Evolutionary conservation across 495 filamentous ascomycete genomes (phyloP).

Genomic region (Aspergillus funiculosus): DNA sequence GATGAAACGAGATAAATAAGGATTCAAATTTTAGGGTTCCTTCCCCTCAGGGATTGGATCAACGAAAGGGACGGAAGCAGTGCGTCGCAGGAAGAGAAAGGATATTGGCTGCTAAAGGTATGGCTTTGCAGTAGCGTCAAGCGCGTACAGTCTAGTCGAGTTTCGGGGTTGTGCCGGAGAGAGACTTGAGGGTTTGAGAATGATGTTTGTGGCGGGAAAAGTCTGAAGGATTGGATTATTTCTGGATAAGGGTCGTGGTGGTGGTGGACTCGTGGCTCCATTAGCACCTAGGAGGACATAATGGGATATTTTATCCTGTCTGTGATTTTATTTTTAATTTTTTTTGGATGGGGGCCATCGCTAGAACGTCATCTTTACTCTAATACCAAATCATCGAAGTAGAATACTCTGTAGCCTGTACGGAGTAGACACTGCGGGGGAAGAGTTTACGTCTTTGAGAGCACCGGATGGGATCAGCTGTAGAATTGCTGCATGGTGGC

Average conservation of each 20-base stretch:
- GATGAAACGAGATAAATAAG: neutral
- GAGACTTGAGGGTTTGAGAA: neutral
- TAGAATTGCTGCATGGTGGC: constrained; percentile 14
- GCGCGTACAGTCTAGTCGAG: neutral
- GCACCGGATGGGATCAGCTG: constrained; percentile 8
- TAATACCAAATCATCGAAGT: too few species aligned
- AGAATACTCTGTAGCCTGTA: too few species aligned
- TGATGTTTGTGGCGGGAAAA: constrained; percentile 10
- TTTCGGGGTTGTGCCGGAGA: constrained; percentile 5
- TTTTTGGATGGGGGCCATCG: too few species aligned
- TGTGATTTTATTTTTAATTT: too few species aligned
- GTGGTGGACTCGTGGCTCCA: too few species aligned
- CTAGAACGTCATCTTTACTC: too few species aligned
- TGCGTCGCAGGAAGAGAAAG: neutral
- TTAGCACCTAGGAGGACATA: too few species aligned
- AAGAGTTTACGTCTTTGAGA: too few species aligned
- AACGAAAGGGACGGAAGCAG: neutral
- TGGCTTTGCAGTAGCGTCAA: constrained; percentile 13
- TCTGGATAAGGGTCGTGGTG: neutral
- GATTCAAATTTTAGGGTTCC: neutral
- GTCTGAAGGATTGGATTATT: neutral
- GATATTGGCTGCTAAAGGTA: constrained; percentile 9
- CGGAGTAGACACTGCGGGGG: constrained; percentile 1
- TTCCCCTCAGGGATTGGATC: neutral
- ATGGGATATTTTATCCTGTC: too few species aligned